Base-by-base conservation (phyloP, 75 land plant genomes). In the Ceratopteris richardii region DNA sequence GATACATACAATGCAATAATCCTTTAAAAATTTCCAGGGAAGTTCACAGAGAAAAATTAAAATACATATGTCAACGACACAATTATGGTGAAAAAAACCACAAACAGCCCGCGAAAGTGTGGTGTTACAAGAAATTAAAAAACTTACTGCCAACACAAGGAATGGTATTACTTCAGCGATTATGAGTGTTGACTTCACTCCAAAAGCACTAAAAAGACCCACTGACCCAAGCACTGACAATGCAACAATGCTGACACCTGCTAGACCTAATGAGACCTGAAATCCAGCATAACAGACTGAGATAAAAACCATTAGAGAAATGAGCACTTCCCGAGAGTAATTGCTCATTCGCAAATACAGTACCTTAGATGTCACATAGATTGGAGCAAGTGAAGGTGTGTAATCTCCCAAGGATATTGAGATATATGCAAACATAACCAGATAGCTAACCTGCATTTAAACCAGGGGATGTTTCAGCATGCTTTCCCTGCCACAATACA, bases 161-260 rank as follows among this genome's bases (percentile, higher is more conserved):
- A 93, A 93, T 29, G 98, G 98, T 43, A 93, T 93, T 28, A 93
- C 98, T 81, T 93, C 98, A 69, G 81, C 87, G 37, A 93, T 93
- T 24, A 93, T 93, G 18, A 93, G 79, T 22, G 98, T 93, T 16
- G 98, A 93, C 58, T 93, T 93, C 41, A 93, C 87, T 44, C 98
- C 98, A 70, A 88, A 66, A 10, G 77, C 80, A 80, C 98, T 93
- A 70, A 83, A 93, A 69, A 93, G 72, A 23, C 98, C 98, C 51
- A 93, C 70, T 29, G 98, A 93, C 43, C 90, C 98, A 54, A 89
- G 79, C 37, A 93, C 95, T 29, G 95, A 93, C 28, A 93, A 74
- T 74, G 87, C 82, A 28, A 93, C 98, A 56, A 93, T 81, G 24
- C 80, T 27, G 64, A 93, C 83, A n/a, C 98, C 98, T 51, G 90